Conservation (phyloP, 73 alveolate species). For the Paraurostyla sp. region DNA sequence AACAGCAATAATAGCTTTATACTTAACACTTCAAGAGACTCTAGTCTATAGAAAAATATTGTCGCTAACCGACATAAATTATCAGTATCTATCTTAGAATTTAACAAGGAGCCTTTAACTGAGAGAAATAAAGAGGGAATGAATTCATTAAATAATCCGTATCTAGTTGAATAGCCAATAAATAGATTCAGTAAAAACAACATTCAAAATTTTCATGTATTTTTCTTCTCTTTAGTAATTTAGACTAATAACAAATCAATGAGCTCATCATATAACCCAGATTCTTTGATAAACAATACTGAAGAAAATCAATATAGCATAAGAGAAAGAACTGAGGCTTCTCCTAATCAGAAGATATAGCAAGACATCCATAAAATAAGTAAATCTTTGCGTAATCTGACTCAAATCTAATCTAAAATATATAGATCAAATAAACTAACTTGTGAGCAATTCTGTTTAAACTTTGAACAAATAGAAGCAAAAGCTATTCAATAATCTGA, state of each 20-base stretch:
- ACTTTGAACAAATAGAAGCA: too few species aligned
- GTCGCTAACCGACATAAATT: neutral
- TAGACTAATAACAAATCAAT: constrained; percentile 32
- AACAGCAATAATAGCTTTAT: constrained; percentile 3
- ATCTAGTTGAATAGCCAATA: neutral
- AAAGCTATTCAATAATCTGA: too few species aligned
- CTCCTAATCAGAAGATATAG: too few species aligned
- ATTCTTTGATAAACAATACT: neutral
- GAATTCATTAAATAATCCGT: neutral
- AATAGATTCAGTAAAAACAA: neutral
- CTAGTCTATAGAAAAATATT: neutral
- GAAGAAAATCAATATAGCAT: constrained; percentile 3
- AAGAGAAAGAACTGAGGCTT: neutral
- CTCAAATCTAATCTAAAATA: too few species aligned
- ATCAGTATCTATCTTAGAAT: constrained; percentile 26
- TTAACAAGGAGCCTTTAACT: constrained; percentile 7
- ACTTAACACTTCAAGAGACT: constrained; percentile 29
- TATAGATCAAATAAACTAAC: too few species aligned
- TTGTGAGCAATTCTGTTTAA: too few species aligned
- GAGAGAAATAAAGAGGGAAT: neutral
- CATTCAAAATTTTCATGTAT: neutral
- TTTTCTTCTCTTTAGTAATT: too few species aligned
- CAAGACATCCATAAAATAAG: neutral
- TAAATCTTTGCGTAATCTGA: neutral
- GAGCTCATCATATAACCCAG: constrained; percentile 13